phyloP scores from a whole-genome alignment of 108 stramenopile genomes.

The Nannochloropsis salina region DNA sequence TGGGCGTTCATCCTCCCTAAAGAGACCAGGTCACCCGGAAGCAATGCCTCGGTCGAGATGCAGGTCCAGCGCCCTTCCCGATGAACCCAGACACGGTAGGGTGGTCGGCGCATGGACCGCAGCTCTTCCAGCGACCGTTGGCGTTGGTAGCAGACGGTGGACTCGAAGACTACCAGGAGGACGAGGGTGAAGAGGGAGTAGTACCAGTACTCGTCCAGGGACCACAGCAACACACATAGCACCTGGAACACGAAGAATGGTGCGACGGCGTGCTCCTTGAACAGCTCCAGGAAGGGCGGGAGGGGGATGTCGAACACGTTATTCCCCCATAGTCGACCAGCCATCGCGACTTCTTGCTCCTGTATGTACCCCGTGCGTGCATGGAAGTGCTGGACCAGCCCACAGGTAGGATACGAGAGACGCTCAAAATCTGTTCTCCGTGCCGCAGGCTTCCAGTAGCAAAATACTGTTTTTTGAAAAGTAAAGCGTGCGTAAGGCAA shows the following conservation, averaged over 20 bases:
- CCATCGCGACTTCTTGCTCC: conserved; percentile 22
- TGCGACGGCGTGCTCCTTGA: conserved; percentile 76
- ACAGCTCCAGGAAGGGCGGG: conserved; percentile 73
- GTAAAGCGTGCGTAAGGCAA: background rate
- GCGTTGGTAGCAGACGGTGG: conserved; percentile 75
- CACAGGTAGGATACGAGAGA: conserved; percentile 21
- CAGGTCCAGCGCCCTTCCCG: conserved; percentile 63
- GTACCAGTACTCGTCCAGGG: conserved; percentile 97
- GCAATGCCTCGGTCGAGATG: conserved; percentile 61
- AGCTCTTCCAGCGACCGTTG: conserved; percentile 68
- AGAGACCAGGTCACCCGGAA: conserved; percentile 86
- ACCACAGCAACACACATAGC: conserved; percentile 91
- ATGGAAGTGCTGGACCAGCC: conserved; percentile 24
- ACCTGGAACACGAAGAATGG: conserved; percentile 97
- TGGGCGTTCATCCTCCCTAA: conserved; percentile 46
- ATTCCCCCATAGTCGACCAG: conserved; percentile 63
- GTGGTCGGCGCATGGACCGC: conserved; percentile 58
- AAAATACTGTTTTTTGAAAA: background rate
- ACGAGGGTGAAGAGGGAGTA: conserved; percentile 87
- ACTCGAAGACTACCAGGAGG: conserved; percentile 84
- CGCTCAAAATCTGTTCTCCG: no score
- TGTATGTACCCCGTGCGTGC: conserved; percentile 37
- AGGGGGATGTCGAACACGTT: conserved; percentile 75
- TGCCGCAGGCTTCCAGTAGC: background rate
- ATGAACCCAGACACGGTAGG: conserved; percentile 50